Evolutionary conservation across 2,329 filamentous ascomycete species (phyloP).

Genomic region (Aureobasidium sp.): DNA sequence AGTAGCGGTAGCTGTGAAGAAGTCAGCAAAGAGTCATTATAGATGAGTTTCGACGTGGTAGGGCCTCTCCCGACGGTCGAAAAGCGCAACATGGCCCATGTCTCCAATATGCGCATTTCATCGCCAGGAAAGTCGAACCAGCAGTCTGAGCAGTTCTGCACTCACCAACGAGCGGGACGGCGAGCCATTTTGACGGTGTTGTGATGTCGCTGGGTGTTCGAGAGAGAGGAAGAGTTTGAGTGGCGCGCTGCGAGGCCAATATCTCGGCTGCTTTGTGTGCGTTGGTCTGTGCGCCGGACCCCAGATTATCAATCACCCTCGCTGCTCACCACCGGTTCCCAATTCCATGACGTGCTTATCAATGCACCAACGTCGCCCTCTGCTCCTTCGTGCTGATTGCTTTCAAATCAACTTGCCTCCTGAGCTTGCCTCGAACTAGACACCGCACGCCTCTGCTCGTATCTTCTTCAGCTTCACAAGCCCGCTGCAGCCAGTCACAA

Average conservation of each 20-base stretch:
- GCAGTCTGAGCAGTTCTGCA: neutral
- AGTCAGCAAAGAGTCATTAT: conserved; percentile 5
- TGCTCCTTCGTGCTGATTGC: neutral
- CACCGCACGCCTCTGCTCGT: neutral
- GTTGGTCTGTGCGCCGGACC: neutral
- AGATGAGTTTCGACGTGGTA: neutral
- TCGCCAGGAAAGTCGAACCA: conserved; percentile 40
- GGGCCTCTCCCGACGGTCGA: neutral
- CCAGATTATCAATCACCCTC: neutral
- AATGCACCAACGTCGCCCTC: neutral
- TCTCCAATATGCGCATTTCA: conserved; percentile 1
- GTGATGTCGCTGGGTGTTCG: conserved; percentile 37
- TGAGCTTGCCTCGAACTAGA: neutral
- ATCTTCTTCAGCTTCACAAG: neutral
- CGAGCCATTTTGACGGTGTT: conserved; percentile 90
- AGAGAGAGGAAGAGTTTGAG: neutral
- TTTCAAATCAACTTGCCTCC: neutral
- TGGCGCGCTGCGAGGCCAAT: neutral
- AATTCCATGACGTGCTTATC: neutral
- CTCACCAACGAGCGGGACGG: conserved; percentile 82
- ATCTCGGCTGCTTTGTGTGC: neutral
- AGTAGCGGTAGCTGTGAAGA: conserved; percentile 56
- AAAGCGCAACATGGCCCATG: neutral
- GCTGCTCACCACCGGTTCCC: neutral
- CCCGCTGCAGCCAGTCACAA: neutral